Base-by-base conservation (phyloP, 768 basidiomycete genomes). In the Nidularia pulvinata region DNA sequence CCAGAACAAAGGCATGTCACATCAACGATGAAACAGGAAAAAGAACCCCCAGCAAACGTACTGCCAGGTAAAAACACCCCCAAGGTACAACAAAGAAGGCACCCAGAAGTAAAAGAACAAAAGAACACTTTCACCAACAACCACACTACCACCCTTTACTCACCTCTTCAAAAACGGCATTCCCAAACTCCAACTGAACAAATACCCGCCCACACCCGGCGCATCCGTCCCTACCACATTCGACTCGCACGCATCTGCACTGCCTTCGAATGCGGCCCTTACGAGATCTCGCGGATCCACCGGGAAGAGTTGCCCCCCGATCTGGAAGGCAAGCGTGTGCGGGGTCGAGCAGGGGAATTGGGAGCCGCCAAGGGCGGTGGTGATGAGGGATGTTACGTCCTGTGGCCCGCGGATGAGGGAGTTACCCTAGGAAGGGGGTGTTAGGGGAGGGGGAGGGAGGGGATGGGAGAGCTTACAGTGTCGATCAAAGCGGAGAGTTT, bases 171-270 rank as follows among this genome's bases (percentile, higher is more conserved):
- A 60, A 59, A 91, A 91, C 1, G 90, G 89, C 57, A 79, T 81
- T 2, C 90, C 90, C 33, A 92, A 69, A 68, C 83, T 90, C 89
- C 90, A 92, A 59, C 83, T 85, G 59, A 88, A 90, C 46, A 86
- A 64, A 58, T 85, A 89, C 3, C 82, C 81, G 19, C 19, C 19
- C 9, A 62, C 67, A 7, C 59, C 61, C 0, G 89, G 90, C 2
- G 85, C 71, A 60, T 91, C 89, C 30, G 89, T 91, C 6, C 73
- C 50, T 2, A 76, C 83, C 16, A 91, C 57, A 50, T 82, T 88
- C 1, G 85, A 67, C 9, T 56, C 60, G 61, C 90, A 93, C 0
- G 64, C 59, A 13, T 71, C 61, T 0, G 76, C 69, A 16, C 70
- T 63, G 49, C 73, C 69, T 1, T 64, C 54, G 49, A 64, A 71